Evolutionary conservation across 306 rosid species (phyloP), one percentile per base, ranked within the genome.

Genomic region (Mucuna pruriens): DNA sequence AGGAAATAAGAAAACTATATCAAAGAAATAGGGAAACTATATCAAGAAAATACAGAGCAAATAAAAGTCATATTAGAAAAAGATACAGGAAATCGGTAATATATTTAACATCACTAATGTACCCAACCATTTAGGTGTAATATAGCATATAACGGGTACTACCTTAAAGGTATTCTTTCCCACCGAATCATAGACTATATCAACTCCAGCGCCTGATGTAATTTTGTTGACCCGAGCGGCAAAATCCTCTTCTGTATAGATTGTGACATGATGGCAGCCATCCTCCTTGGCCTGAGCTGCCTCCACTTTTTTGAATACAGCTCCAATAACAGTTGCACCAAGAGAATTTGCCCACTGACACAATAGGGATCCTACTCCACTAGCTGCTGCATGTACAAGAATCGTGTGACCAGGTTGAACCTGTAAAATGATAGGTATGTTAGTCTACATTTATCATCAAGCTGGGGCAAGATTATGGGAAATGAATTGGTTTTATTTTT

Each of bases 381-480:
- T 97, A 29, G 97, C 97, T 60, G 97, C 97, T 34, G 97, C 97
- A 73, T 91, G 97, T 58, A 93, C 86, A 26, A 93, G 94, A 61
- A 93, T 78, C 0, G 88, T 77, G 49, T 93, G 90, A 63, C 93
- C 96, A 51, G 90, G 80, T 69, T 93, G 87, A 71, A 93, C 94
- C 97, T 91, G 76, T 22, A 75, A 66, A 23, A 25, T 31, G 11
- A 13, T 10, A 9, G 7, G 25, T 13, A 58, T 49, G 15, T 68
- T 71, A 71, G 57, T 54, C 65, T 54, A 5, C 74, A 11, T 8
- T 66, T 6, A 34, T 61, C 22, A 74, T 49, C 52, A 70, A 42
- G 57, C 72, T 9, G 25, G 22, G 44, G 49, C 0, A 44, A 58
- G 45, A 15, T 54, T 60, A 76, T 34, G 73, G n/a, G 74, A 40